These are phyloP conservation scores for Pseudogymnoascus sp. DNA, from an alignment of 2,329 filamentous ascomycete species.

Conservation along the genomic window DNA sequence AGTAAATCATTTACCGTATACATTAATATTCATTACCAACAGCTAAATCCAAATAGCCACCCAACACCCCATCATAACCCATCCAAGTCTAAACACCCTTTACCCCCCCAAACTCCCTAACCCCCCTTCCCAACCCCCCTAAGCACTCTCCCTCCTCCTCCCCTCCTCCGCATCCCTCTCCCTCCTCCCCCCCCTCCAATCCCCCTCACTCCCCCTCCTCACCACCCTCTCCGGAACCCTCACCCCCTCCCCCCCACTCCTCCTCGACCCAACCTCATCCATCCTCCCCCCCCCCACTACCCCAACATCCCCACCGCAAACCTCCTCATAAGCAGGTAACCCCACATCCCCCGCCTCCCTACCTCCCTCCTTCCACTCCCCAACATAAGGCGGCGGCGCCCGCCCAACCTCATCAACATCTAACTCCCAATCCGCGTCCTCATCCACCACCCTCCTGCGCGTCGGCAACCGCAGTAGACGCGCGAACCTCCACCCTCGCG, in stretches of 20 bases:
- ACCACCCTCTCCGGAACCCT: neutral
- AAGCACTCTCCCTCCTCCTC: neutral
- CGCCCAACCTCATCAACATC: neutral
- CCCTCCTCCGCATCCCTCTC: neutral
- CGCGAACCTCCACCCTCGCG: neutral
- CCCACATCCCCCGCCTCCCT: neutral
- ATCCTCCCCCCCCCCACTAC: neutral
- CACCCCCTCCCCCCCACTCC: neutral
- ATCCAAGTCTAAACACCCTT: neutral
- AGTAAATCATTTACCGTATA: neutral
- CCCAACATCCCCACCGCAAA: neutral
- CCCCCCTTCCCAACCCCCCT: neutral
- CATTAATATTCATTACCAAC: neutral
- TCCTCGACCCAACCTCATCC: neutral
- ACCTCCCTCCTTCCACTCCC: neutral
- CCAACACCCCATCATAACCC: neutral
- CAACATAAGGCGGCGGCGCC: neutral
- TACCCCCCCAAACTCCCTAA: neutral
- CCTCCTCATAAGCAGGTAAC: neutral
- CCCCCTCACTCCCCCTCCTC: neutral
- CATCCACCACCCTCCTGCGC: neutral
- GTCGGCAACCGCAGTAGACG: neutral
- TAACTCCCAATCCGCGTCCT: slow-evolving; percentile 4
- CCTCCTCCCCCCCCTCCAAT: neutral
- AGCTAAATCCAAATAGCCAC: neutral